Conservation (phyloP, 352 stramenopile species). For the Phytophthora pisi region DNA sequence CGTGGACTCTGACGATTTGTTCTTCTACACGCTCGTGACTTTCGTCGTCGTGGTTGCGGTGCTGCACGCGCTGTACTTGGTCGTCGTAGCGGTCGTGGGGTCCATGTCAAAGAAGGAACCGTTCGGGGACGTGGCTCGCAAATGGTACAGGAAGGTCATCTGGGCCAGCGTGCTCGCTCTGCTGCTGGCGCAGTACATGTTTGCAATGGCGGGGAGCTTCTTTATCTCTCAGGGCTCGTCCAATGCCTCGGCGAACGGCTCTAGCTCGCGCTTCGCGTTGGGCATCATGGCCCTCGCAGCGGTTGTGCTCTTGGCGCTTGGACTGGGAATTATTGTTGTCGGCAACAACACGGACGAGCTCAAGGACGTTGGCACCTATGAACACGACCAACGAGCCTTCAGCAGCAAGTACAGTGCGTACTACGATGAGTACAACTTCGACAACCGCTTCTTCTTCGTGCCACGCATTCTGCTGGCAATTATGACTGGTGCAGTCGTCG, state of each 20-base stretch:
- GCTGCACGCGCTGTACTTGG: slow-evolving; percentile 69
- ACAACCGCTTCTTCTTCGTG: slow-evolving; percentile 91
- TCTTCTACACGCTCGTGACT: slow-evolving; percentile 81
- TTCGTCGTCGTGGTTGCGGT: slow-evolving; percentile 63
- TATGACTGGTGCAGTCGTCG: slow-evolving; percentile 72
- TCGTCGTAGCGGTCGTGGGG: slow-evolving; percentile 57
- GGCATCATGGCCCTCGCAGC: slow-evolving; percentile 53
- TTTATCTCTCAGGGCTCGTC: slow-evolving; percentile 57
- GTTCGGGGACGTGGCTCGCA: slow-evolving; percentile 55
- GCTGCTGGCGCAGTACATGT: slow-evolving; percentile 86
- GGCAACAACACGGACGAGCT: slow-evolving; percentile 70
- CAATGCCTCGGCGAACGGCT: slow-evolving; percentile 35
- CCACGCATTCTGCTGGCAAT: slow-evolving; percentile 76
- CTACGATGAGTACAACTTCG: slow-evolving; percentile 91
- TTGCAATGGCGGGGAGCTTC: slow-evolving; percentile 83
- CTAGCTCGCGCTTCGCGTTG: slow-evolving; percentile 46
- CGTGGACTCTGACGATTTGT: slow-evolving; percentile 66
- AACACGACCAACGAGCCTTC: slow-evolving; percentile 80
- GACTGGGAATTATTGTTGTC: slow-evolving; percentile 77
- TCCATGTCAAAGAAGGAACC: slow-evolving; percentile 63
- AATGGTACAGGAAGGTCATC: slow-evolving; percentile 86
- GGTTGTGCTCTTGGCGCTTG: slow-evolving; percentile 58
- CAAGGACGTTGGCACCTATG: slow-evolving; percentile 72
- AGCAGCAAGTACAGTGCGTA: slow-evolving; percentile 85
- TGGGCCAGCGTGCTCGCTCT: slow-evolving; percentile 74